Evolutionary conservation across 441 rosid species (phyloP).

Genomic region (Populus trichocarpa): DNA sequence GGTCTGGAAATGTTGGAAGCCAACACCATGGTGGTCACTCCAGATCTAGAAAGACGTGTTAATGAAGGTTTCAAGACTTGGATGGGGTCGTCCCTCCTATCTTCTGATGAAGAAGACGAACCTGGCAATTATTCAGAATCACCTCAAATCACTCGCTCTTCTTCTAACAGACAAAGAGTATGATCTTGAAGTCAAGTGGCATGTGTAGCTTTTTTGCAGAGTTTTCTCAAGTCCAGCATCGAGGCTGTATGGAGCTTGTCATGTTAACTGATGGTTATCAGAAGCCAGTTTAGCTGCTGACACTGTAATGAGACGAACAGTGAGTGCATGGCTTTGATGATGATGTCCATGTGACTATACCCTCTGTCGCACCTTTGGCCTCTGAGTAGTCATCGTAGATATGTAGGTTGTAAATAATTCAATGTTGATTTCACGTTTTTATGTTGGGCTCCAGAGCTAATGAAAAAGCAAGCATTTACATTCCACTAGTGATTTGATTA

Average conservation of each 20-base stretch:
- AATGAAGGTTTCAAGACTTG: slow-evolving; percentile 82
- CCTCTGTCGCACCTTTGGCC: neutral
- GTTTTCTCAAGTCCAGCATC: neutral
- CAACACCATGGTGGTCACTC: slow-evolving; percentile 59
- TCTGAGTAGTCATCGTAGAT: slow-evolving; percentile 2
- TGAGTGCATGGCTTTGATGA: neutral
- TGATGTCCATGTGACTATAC: neutral
- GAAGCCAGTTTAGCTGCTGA: neutral
- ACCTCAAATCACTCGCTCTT: slow-evolving; percentile 25
- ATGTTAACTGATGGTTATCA: slow-evolving; percentile 14
- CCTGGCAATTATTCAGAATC: slow-evolving; percentile 46
- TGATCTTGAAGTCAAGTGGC: slow-evolving; percentile 19
- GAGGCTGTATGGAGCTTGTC: slow-evolving; percentile 6
- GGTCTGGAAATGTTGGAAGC: slow-evolving; percentile 92
- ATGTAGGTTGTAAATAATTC: slow-evolving; percentile 8
- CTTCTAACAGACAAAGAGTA: slow-evolving; percentile 40
- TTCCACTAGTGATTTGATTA: neutral
- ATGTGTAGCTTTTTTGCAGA: neutral
- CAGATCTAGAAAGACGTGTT: slow-evolving; percentile 74
- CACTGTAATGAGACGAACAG: neutral
- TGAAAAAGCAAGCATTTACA: neutral
- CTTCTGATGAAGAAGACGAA: slow-evolving; percentile 91
- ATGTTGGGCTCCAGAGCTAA: neutral
- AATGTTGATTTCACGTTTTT: neutral
- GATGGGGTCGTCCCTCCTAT: slow-evolving; percentile 79